A percentile compares a stretch with the other conserved stretches of the same genome.
These are phyloP conservation scores for Zygotorulaspora chibaensis DNA, from an alignment of 805 yeast species.

Conservation along the genomic window DNA sequence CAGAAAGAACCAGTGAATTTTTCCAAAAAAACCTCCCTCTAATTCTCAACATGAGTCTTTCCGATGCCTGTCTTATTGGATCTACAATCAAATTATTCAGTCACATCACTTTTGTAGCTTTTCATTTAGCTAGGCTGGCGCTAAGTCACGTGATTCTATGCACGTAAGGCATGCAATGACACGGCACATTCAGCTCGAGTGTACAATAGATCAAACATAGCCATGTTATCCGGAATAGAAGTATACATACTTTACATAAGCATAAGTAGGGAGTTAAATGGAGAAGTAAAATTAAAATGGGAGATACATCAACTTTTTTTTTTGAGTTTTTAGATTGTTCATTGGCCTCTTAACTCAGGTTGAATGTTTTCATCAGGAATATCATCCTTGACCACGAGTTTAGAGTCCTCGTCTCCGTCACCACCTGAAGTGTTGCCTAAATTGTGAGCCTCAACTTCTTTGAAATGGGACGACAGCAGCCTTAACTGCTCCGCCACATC, in stretches of 20 bases:
- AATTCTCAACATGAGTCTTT: no score
- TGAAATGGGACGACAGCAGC: slow-evolving; percentile 33
- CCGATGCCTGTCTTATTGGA: no score
- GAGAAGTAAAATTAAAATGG: no score
- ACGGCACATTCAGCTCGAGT: no score
- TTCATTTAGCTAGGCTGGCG: no score
- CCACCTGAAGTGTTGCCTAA: slow-evolving; percentile 7
- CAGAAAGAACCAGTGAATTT: no score
- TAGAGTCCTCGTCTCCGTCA: slow-evolving; percentile 19
- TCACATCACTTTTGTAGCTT: no score
- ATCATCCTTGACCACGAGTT: slow-evolving; percentile 18
- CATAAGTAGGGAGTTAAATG: no score
- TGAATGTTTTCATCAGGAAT: slow-evolving; percentile 35
- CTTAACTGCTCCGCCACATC: slow-evolving; percentile 36
- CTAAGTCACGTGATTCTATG: no score
- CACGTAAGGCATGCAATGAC: no score
- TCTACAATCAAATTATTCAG: no score
- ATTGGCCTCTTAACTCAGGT: slow-evolving; percentile 36
- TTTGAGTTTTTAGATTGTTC: neutral
- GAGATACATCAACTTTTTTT: neutral
- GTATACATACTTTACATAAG: neutral
- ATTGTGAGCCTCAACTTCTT: slow-evolving; percentile 29
- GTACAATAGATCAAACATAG: neutral
- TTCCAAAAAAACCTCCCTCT: no score
- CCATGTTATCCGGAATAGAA: slow-evolving; percentile 1